These are phyloP conservation scores for Didymella pomorum DNA, from an alignment of 2,329 filamentous ascomycete species.

Conservation along the genomic window DNA sequence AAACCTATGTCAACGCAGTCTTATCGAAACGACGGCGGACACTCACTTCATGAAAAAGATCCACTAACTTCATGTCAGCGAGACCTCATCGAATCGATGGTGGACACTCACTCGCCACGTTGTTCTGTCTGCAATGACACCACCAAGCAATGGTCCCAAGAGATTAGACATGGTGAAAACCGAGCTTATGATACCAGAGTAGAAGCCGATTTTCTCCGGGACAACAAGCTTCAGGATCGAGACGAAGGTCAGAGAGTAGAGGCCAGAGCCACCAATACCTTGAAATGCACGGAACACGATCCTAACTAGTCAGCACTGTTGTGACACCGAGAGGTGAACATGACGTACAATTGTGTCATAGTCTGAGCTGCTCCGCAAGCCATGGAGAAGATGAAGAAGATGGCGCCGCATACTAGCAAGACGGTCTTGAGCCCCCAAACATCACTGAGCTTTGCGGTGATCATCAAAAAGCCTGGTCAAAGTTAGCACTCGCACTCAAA, in stretches of 20 bases:
- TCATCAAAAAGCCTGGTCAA: conserved; percentile 42
- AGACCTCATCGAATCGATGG: too few species aligned
- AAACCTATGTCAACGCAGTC: conserved; percentile 7
- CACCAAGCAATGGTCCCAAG: conserved; percentile 56
- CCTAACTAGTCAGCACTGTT: conserved; percentile 23
- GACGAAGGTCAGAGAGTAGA: conserved; percentile 56
- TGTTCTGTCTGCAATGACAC: conserved; percentile 51
- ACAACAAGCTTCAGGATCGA: conserved; percentile 40
- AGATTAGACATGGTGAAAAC: conserved; percentile 55
- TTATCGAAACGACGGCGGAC: too few species aligned
- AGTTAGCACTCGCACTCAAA: neutral
- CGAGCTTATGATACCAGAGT: conserved; percentile 43
- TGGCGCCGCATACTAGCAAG: conserved; percentile 31
- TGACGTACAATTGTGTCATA: conserved; percentile 41
- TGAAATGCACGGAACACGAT: conserved; percentile 53
- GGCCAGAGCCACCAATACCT: conserved; percentile 58
- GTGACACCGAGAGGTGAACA: neutral
- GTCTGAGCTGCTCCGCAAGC: conserved; percentile 41
- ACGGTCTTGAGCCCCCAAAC: conserved; percentile 39
- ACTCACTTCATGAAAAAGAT: conserved; percentile 51
- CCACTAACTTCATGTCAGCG: conserved; percentile 24
- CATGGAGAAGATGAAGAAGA: conserved; percentile 46
- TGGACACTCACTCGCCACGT: conserved; percentile 52
- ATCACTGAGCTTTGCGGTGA: conserved; percentile 46
- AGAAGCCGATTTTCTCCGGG: conserved; percentile 46